Conservation (phyloP, 257 asterid genomes). For the Solanum corneliomulleri region DNA sequence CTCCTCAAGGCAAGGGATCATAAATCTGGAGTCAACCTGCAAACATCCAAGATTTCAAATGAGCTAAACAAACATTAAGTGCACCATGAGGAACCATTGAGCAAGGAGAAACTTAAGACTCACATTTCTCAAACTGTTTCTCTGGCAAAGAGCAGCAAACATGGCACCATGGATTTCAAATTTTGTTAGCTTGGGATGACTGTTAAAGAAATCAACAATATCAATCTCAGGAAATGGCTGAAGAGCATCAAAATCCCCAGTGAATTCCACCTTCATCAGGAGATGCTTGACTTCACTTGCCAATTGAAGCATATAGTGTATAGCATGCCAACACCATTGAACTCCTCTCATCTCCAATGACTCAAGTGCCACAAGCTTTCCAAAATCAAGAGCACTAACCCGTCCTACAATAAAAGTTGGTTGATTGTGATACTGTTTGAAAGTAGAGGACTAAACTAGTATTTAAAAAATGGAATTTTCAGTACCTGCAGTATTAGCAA, state of each 20-base stretch:
- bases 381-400: conserved; percentile 55
- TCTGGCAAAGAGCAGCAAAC: conserved; percentile 96
- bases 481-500: conserved; percentile 76
- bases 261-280: conserved; percentile 90
- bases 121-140: conserved; percentile 87
- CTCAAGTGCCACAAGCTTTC: conserved; percentile 72
- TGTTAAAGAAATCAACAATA: conserved; percentile 84
- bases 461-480: background rate
- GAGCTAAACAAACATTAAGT: background rate
- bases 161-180: conserved; percentile 94
- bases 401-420: conserved; percentile 36
- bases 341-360: conserved; percentile 70
- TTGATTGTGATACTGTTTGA: background rate
- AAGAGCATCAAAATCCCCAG: conserved; percentile 60
- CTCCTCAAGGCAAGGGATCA: conserved; percentile 65
- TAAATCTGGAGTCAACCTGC: conserved; percentile 68
- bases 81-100: background rate
- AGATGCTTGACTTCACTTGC: conserved; percentile 87
- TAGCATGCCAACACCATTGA: conserved; percentile 91
- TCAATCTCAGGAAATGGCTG: conserved; percentile 85
- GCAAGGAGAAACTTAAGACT: conserved; percentile 8
- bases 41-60: background rate
- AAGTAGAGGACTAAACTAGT: background rate
- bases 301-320: conserved; percentile 66
- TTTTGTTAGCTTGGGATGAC: conserved; percentile 68